Evolutionary conservation across 1,284 basidiomycete species (phyloP).

Genomic region (Blastosporella zonata): DNA sequence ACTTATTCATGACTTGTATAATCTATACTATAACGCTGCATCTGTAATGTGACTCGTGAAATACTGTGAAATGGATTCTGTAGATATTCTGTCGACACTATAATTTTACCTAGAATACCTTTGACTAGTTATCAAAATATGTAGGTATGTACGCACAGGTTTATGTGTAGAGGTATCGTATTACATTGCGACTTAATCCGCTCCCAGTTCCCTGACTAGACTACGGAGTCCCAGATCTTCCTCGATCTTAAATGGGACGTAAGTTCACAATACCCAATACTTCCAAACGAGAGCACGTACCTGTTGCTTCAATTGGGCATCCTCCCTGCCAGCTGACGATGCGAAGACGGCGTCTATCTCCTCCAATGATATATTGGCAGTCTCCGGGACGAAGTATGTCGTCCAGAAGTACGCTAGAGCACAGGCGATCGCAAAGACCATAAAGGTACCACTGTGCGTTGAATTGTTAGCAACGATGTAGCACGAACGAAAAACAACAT

Average conservation of each 20-base stretch:
- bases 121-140: too few relatives aligned
- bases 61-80: too few relatives aligned
- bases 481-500: constrained; percentile 19
- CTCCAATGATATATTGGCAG: constrained; percentile 71
- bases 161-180: too few relatives aligned
- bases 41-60: too few relatives aligned
- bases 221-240: constrained; percentile 29
- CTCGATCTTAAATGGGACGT: constrained; percentile 26
- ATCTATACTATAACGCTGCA: too few relatives aligned
- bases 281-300: constrained; percentile 29
- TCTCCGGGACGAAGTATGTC: constrained; percentile 69
- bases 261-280: not conserved
- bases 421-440: constrained; percentile 64
- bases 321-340: constrained; percentile 54
- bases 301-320: constrained; percentile 45
- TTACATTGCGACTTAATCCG: not conserved
- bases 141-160: too few relatives aligned
- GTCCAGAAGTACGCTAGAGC: constrained; percentile 66
- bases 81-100: too few relatives aligned
- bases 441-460: constrained; percentile 56
- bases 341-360: constrained; percentile 72
- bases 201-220: constrained; percentile 23
- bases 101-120: too few relatives aligned
- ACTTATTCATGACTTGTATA: too few relatives aligned
- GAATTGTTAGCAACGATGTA: constrained; percentile 4